Conservation (phyloP, 345 rosid species). For the Bretschneidera sinensis region DNA sequence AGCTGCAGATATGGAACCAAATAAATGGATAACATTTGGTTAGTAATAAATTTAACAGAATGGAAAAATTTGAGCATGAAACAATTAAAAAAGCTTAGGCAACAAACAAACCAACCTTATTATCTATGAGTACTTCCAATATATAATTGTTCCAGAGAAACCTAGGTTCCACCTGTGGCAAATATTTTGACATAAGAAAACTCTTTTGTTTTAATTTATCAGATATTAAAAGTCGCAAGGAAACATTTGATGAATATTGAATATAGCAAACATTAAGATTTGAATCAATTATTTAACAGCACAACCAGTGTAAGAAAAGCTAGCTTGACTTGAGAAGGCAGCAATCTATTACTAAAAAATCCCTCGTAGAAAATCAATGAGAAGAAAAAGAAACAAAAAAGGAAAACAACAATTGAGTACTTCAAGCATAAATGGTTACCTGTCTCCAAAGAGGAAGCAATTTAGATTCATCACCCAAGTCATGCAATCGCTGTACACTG, state of each 20-base stretch:
- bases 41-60: constrained; percentile 12
- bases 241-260: constrained; percentile 11
- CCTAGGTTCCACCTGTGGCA: constrained; percentile 90
- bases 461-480: constrained; percentile 89
- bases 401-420: not conserved
- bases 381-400: constrained; percentile 2
- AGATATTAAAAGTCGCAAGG: constrained; percentile 9
- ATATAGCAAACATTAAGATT: no score
- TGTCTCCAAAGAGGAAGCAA: constrained; percentile 99
- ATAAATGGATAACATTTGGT: constrained; percentile 15
- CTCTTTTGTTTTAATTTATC: not conserved
- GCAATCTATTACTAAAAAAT: no score
- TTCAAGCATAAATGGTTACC: constrained; percentile 36
- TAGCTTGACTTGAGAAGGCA: no score
- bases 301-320: not conserved
- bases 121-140: constrained; percentile 88
- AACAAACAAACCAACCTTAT: constrained; percentile 60
- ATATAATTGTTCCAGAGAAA: constrained; percentile 98
- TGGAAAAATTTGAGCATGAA: constrained; percentile 5
- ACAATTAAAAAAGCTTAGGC: constrained; percentile 12
- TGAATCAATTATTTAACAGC: no score
- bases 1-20: constrained; percentile 53
- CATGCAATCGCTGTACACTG: constrained; percentile 86
- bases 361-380: not conserved
- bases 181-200: constrained; percentile 18